These are phyloP conservation scores for Tetradesmus lagerheimii DNA, from an alignment of 139 green algal species.

Conservation along the genomic window DNA sequence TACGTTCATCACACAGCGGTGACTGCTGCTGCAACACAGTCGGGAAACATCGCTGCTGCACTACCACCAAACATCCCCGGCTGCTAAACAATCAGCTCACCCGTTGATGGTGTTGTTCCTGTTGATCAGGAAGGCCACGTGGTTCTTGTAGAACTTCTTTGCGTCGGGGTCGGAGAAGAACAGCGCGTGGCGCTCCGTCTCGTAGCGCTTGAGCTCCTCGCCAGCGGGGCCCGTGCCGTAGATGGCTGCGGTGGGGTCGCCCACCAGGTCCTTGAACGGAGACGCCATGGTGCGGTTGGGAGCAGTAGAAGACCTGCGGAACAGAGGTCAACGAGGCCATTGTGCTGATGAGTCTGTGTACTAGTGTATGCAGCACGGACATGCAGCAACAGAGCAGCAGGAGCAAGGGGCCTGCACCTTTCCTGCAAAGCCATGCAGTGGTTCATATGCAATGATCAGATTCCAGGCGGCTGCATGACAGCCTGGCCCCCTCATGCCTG, in stretches of 20 bases:
- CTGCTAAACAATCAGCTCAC: slow-evolving; percentile 25
- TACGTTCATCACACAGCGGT: too few species aligned
- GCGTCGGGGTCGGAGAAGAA: slow-evolving; percentile 77
- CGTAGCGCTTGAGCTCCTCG: slow-evolving; percentile 56
- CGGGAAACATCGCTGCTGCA: too few species aligned
- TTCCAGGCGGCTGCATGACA: too few species aligned
- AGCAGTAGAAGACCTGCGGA: slow-evolving; percentile 13
- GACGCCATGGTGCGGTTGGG: slow-evolving; percentile 34
- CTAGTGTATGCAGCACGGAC: too few species aligned
- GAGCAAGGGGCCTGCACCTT: too few species aligned
- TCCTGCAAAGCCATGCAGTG: too few species aligned
- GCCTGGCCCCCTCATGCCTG: too few species aligned
- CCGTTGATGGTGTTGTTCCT: slow-evolving; percentile 56
- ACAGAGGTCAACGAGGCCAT: background rate
- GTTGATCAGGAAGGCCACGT: slow-evolving; percentile 60
- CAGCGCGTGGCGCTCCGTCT: slow-evolving; percentile 68
- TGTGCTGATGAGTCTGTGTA: too few species aligned
- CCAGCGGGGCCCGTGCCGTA: slow-evolving; percentile 34
- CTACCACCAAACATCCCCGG: too few species aligned
- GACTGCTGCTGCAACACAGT: too few species aligned
- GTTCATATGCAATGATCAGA: too few species aligned
- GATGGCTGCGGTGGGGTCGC: slow-evolving; percentile 38
- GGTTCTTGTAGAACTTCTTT: slow-evolving; percentile 72
- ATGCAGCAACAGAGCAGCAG: too few species aligned
- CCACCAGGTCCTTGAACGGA: slow-evolving; percentile 50